A percentile compares a stretch with the other conserved stretches of the same genome.
Evolutionary conservation across 169 alveolate genomes (phyloP).

Genomic region (Perkinsus chesapeaki): DNA sequence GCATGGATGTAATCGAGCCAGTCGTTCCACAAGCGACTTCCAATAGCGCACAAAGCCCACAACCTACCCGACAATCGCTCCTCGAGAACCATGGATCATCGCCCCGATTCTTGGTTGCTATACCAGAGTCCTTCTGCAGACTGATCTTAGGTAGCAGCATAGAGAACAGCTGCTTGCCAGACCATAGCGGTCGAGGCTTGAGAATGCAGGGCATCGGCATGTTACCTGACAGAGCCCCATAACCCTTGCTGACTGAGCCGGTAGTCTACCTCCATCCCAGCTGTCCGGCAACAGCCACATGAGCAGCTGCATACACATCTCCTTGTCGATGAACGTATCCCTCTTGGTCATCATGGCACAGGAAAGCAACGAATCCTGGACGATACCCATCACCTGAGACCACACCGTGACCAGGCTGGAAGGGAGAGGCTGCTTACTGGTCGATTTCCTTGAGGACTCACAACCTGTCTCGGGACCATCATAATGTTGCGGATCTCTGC

Average conservation of each 20-base stretch:
- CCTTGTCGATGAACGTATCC: slow-evolving; percentile 90
- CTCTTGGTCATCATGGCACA: slow-evolving; percentile 87
- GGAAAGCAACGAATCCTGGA: slow-evolving; percentile 96
- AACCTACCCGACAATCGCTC: slow-evolving; percentile 24
- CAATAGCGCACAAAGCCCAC: slow-evolving; percentile 39
- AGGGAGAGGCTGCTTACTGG: slow-evolving; percentile 75
- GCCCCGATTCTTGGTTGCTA: slow-evolving; percentile 28
- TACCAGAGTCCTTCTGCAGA: slow-evolving; percentile 37
- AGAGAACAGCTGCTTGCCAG: slow-evolving; percentile 97
- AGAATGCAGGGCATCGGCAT: slow-evolving; percentile 96
- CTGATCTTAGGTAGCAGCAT: slow-evolving; percentile 77
- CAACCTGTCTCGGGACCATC: slow-evolving; percentile 97
- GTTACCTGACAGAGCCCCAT: slow-evolving; percentile 74
- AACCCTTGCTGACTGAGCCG: neutral
- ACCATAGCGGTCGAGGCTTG: slow-evolving; percentile 95
- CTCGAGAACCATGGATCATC: slow-evolving; percentile 36
- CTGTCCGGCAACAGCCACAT: slow-evolving; percentile 82
- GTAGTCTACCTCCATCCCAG: neutral
- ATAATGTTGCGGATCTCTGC: slow-evolving; percentile 96
- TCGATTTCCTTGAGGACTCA: slow-evolving; percentile 98
- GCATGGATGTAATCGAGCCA: slow-evolving; percentile 34
- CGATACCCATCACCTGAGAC: slow-evolving; percentile 96
- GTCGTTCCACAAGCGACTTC: slow-evolving; percentile 34
- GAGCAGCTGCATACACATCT: slow-evolving; percentile 81
- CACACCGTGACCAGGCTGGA: too few relatives aligned